Evolutionary conservation across 2,329 filamentous ascomycete genomes (phyloP), one percentile per base, ranked within the genome.

Genomic region (Curvularia hawaiiensis): DNA sequence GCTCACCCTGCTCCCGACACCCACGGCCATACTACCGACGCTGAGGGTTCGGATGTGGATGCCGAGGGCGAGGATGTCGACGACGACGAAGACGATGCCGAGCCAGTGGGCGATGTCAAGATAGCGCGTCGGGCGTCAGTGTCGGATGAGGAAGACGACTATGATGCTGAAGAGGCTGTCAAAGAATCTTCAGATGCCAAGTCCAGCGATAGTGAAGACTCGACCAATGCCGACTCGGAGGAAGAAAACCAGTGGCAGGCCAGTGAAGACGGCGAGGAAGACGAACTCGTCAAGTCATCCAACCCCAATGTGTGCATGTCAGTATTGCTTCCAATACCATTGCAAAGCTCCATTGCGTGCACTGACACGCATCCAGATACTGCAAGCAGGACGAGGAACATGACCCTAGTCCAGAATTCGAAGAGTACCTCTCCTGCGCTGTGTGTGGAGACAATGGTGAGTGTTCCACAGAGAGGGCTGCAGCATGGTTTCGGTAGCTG

Each of bases 371-470:
- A 62, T 35, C 22, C 78, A 90, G 92, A 63, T 96, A 94, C 70
- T 97, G 93, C 78, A 87, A 88, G 55, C 84, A 91, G 73, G 88
- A 90, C 63, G 91, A 96, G 77, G 90, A 95, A 53, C 83, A 94
- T 62, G 91, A 94, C 67, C 90, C 91, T 1, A 88, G 85, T 62
- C 90, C 91, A 64, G 90, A 93, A 63, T 95, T 89, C 68, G 92
- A 95, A 75, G 82, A 88, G 57, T 92, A 89, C 74, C 80, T 97
- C 59, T 80, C 88, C 51, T 97, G 94, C 76, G 82, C 81, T 59
- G 83, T 86, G 62, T 98, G 94, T 77, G 88, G 88, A 64, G 90
- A 94, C 72, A 90, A 92, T 77, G 88, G 92, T 96, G 82, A 78
- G 90, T 85, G 55, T 46, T 45, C 56, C 35, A 44, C 38, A 40